Evolutionary conservation across 2,329 filamentous ascomycete genomes (phyloP).

Genomic region (Fusarium circinatum): DNA sequence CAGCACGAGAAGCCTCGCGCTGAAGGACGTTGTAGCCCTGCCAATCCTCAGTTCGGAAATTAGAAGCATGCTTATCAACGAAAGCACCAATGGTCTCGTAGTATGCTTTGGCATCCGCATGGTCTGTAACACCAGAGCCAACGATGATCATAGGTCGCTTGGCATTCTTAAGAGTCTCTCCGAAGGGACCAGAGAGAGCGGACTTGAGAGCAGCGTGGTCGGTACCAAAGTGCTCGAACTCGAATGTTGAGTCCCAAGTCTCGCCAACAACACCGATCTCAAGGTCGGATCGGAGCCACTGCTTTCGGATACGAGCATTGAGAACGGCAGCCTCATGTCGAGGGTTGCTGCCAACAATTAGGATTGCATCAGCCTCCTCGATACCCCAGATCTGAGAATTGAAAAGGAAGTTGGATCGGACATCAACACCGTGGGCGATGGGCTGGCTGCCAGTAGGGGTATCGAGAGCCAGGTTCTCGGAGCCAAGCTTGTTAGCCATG

Average conservation of each 20-base stretch:
- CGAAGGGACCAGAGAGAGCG: slow-evolving; percentile 85
- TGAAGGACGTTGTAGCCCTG: slow-evolving; percentile 98
- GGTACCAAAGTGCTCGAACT: slow-evolving; percentile 88
- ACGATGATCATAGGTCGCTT: slow-evolving; percentile 97
- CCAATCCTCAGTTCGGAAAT: slow-evolving; percentile 91
- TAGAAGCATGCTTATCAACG: slow-evolving; percentile 90
- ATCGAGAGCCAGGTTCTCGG: slow-evolving; percentile 94
- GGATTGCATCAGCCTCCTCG: slow-evolving; percentile 90
- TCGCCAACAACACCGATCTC: slow-evolving; percentile 93
- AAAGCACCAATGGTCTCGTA: slow-evolving; percentile 92
- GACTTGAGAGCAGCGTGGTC: slow-evolving; percentile 85
- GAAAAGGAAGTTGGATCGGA: slow-evolving; percentile 95
- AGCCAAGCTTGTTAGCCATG: slow-evolving; percentile 93
- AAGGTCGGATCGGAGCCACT: slow-evolving; percentile 95
- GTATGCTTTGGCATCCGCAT: slow-evolving; percentile 89
- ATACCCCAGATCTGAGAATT: slow-evolving; percentile 95
- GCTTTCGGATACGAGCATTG: slow-evolving; percentile 96
- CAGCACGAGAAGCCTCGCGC: slow-evolving; percentile 88
- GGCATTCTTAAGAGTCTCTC: slow-evolving; percentile 88
- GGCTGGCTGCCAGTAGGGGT: slow-evolving; percentile 85
- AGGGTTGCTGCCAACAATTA: slow-evolving; percentile 94
- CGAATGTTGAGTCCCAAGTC: slow-evolving; percentile 92
- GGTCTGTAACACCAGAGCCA: slow-evolving; percentile 91
- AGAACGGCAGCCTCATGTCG: slow-evolving; percentile 94
- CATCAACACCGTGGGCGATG: slow-evolving; percentile 89